phyloP scores from a whole-genome alignment of 345 rosid genomes.

The Carallia pectinifolia region DNA sequence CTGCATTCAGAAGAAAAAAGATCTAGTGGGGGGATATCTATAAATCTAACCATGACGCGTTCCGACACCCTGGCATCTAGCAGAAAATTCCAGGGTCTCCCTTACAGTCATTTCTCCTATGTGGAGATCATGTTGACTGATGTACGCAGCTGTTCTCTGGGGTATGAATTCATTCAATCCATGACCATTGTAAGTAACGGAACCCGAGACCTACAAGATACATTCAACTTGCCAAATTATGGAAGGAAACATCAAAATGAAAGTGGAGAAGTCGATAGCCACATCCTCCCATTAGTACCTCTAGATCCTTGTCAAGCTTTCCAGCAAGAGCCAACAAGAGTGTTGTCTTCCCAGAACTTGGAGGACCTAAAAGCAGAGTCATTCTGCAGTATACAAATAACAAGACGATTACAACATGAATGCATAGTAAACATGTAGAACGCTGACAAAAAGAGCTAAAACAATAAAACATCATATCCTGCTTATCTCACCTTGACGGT shows the following conservation, averaged over 20 bases:
- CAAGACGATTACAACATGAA: neutral
- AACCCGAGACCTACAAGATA: slow-evolving; percentile 50
- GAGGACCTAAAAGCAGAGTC: slow-evolving; percentile 85
- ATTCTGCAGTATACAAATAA: slow-evolving; percentile 36
- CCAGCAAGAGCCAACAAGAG: slow-evolving; percentile 81
- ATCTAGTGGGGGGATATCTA: neutral
- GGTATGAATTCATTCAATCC: slow-evolving; percentile 56
- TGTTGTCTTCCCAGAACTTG: slow-evolving; percentile 80
- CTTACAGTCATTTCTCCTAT: slow-evolving; percentile 64
- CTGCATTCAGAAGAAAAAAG: neutral
- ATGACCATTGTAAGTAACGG: slow-evolving; percentile 66
- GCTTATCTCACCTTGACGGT: slow-evolving; percentile 52
- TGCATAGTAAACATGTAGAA: neutral
- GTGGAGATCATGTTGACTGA: slow-evolving; percentile 66
- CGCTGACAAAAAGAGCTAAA: neutral
- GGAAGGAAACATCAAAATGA: neutral
- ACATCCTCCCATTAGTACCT: slow-evolving; percentile 31
- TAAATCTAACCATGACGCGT: slow-evolving; percentile 50
- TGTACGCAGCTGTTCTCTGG: slow-evolving; percentile 66
- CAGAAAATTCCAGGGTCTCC: slow-evolving; percentile 76
- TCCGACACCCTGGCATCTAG: slow-evolving; percentile 65
- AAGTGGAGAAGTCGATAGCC: neutral
- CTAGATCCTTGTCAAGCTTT: slow-evolving; percentile 54
- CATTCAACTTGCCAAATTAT: neutral
- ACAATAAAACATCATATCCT: too few relatives aligned